Percentiles rank a stretch among this genome's conserved stretches.
Evolutionary conservation across 345 rosid genomes (phyloP).

Genomic region (Passiflora organensis): DNA sequence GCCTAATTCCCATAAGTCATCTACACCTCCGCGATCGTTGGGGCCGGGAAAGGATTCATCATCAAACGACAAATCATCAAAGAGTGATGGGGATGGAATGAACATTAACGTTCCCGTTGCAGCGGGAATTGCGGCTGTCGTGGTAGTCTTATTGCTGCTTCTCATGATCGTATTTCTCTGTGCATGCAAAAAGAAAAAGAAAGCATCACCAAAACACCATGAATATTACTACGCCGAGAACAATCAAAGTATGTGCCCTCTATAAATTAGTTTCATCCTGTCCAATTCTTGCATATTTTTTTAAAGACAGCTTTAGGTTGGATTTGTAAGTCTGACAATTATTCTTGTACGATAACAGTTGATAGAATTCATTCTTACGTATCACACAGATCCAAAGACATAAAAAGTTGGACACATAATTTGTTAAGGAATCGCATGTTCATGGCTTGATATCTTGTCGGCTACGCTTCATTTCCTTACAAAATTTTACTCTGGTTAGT

Average conservation of each 20-base stretch:
- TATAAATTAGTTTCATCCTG: too few species aligned
- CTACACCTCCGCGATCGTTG: constrained; percentile 26
- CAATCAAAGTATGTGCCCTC: too few species aligned
- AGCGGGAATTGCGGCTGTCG: constrained; percentile 37
- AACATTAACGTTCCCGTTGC: constrained; percentile 1
- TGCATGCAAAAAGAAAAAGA: constrained; percentile 47
- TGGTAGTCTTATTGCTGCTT: constrained; percentile 37
- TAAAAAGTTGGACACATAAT: too few species aligned
- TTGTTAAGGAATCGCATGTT: too few species aligned
- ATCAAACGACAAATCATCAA: constrained; percentile 2
- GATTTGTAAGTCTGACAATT: too few species aligned
- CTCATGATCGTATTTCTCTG: constrained; percentile 32
- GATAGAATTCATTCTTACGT: too few species aligned
- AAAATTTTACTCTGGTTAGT: not conserved
- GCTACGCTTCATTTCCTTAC: too few species aligned
- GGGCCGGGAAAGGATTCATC: constrained; percentile 8
- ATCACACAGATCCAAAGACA: too few species aligned
- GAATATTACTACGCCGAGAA: constrained; percentile 31
- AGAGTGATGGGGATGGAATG: constrained; percentile 4
- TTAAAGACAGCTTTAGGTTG: too few species aligned
- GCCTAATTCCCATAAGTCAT: constrained; percentile 17
- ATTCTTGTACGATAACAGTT: too few species aligned
- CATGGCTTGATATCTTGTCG: too few species aligned
- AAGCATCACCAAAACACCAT: constrained; percentile 15
- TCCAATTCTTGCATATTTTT: too few species aligned